Evolutionary conservation across 2,329 filamentous ascomycete genomes (phyloP), one percentile per base, ranked within the genome.

Genomic region (Chrysosporium keratinophilum): DNA sequence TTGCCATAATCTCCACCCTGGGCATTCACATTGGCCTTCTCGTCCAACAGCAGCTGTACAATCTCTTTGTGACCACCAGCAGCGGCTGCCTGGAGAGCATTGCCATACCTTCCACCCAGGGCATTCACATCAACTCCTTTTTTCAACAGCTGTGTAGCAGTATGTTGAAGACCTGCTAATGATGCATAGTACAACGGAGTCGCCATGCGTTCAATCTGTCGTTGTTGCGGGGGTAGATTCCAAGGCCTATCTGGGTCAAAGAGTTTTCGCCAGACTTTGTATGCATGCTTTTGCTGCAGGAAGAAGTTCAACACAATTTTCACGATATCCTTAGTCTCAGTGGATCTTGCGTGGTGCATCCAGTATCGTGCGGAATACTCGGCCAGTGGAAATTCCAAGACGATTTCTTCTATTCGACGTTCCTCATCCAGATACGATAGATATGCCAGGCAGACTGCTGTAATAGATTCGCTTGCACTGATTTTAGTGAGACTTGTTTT

Each of bases 1-100:
- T 60, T 62, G 47, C 58, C 45, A 28, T 14, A 56, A 52, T 52
- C 51, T 52, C 54, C 46, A 53, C 61, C 59, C 43, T 67, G 67
- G 12, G 72, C 71, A 60, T 78, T 76, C 23, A 77, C 65, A 45
- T 73, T 63, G 4, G 74, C 76, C 6, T 67, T 61, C n/a, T 71
- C 66, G n/a, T 52, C 49, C 4, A 61, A 23, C 2, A 62, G 54
- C 11, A 59, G 19, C 19, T 56, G 52, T 5, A 61, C 56, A 33
- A 56, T 50, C 6, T 53, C 37, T n/a, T 48, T 41, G 15, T 57
- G 12, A 17, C 57, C 57, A 19, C 40, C 4, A 23, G 2, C 2
- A 34, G 50, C 50, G 15, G 58, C 59, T 12, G 39, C 54, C 17
- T 54, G 43, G 17, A 62, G 49, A 44, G 59, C 55, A 47, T 20